Base-by-base conservation (phyloP, 2,329 filamentous ascomycete species). In the Eurotiales sp. region DNA sequence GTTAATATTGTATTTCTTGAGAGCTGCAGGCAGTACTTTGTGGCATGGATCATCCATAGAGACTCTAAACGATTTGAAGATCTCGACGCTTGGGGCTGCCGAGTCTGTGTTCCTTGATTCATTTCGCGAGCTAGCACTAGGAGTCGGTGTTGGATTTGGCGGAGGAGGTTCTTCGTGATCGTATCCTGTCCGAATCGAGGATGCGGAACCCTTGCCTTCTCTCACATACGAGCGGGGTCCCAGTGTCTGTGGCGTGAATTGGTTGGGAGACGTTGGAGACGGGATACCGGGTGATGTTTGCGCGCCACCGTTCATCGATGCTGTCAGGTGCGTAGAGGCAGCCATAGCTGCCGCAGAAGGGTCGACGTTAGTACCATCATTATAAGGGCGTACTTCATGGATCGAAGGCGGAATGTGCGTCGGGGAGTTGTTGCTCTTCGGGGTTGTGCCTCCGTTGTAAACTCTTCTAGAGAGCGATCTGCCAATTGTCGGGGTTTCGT, bases 1-100 rank as follows among this genome's bases (percentile, higher is more conserved):
- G 59, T 95, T 92, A 75, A 99, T 99, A 66, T 97, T 93, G 73
- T 99, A 99, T 68, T 96, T 96, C 68, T 95, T 95, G 15, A 99
- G 80, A 2, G 93, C 93, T 14, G 95, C 93, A 1, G 93, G 93
- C 2, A 99, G 79, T 23, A 99, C 93, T 68, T 96, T 96, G 75
- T 96, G 88, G 73, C 93, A 99, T 2, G 93, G 93, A 64, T 99
- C 93, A 60, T 99, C 93, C 81, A 97, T 95, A 66, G 88, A 93
- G 56, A 99, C 93, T 34, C 92, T 86, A 80, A 99, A 99, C 1
- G 89, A 95, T 70, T 99, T 99, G 83, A 97, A 97, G 54, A 99
- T 96, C 70, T 99, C 93, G 54, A 96, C 91, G 36, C 71, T 74
- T 14, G 70, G 70, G 7, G 70, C 69, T 17, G 45, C 61, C 60